phyloP scores from a whole-genome alignment of 352 stramenopile species.

The Pythium volutum region DNA sequence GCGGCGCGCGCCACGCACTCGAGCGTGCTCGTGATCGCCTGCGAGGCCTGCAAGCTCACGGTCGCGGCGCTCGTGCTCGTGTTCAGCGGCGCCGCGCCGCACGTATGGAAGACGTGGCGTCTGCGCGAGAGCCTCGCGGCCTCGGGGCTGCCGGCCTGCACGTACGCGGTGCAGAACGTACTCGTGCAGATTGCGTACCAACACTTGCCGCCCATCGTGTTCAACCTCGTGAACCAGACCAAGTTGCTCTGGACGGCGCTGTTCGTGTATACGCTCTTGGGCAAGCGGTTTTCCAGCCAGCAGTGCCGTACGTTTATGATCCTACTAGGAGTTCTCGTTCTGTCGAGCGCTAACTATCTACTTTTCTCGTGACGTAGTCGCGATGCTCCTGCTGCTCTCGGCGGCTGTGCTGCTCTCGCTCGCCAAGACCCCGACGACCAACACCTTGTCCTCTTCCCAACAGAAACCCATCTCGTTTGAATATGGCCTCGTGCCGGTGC shows the following conservation, averaged over 20 bases:
- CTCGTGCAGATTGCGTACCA: conserved; percentile 84
- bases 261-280: conserved; percentile 76
- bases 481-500: conserved; percentile 60
- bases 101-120: conserved; percentile 52
- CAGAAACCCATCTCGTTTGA: conserved; percentile 39
- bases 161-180: conserved; percentile 86
- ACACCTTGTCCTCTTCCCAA: neutral
- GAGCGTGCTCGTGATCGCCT: conserved; percentile 72
- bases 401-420: conserved; percentile 71
- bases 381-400: conserved; percentile 68
- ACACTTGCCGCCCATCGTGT: conserved; percentile 76
- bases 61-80: conserved; percentile 49
- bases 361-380: conserved; percentile 23
- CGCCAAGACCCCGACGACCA: conserved; percentile 35
- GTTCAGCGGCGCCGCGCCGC: conserved; percentile 30
- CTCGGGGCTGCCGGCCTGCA: conserved; percentile 76
- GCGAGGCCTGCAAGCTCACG: conserved; percentile 69
- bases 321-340: neutral
- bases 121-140: conserved; percentile 52
- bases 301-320: conserved; percentile 44
- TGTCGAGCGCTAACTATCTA: neutral
- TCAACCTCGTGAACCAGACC: conserved; percentile 88
- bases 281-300: conserved; percentile 58
- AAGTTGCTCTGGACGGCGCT: conserved; percentile 82
- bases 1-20: conserved; percentile 46